Conservation (phyloP, 1,139 yeast genomes). For the Diutina neorugosa region DNA sequence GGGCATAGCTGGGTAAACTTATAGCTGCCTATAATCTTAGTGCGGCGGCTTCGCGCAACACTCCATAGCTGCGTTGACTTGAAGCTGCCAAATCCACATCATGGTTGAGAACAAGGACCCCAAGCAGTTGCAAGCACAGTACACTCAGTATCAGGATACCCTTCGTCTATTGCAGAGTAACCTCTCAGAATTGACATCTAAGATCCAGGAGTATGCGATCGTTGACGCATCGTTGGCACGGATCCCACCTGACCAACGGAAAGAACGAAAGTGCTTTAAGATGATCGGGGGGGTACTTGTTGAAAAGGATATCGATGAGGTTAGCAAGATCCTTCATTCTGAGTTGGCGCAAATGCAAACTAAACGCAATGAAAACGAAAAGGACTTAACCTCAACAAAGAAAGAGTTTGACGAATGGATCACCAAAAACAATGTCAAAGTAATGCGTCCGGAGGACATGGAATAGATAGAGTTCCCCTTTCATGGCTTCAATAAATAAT, state of each 20-base stretch:
- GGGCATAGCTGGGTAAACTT: too few species aligned
- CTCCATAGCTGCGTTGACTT: not conserved
- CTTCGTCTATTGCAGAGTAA: slow-evolving; percentile 47
- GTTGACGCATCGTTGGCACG: slow-evolving; percentile 36
- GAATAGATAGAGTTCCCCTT: not conserved
- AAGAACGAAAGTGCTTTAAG: slow-evolving; percentile 69
- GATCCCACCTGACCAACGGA: slow-evolving; percentile 36
- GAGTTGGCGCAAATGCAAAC: slow-evolving; percentile 31
- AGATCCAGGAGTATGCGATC: slow-evolving; percentile 29
- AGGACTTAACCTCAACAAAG: slow-evolving; percentile 33
- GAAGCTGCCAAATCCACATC: not conserved
- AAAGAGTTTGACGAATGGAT: slow-evolving; percentile 59
- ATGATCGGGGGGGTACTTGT: slow-evolving; percentile 93
- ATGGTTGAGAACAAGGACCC: slow-evolving; percentile 18
- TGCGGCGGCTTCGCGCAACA: not conserved
- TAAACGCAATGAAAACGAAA: slow-evolving; percentile 32
- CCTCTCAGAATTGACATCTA: slow-evolving; percentile 34
- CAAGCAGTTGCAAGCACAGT: slow-evolving; percentile 43
- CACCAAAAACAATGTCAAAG: slow-evolving; percentile 51
- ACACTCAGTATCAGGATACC: slow-evolving; percentile 51
- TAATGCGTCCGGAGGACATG: slow-evolving; percentile 19
- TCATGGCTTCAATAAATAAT: not conserved
- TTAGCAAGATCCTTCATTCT: slow-evolving; percentile 49
- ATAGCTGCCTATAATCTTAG: not conserved
- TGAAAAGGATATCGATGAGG: slow-evolving; percentile 70